Evolutionary conservation across 2,329 filamentous ascomycete genomes (phyloP).

Genomic region (Xylariaceae sp.): DNA sequence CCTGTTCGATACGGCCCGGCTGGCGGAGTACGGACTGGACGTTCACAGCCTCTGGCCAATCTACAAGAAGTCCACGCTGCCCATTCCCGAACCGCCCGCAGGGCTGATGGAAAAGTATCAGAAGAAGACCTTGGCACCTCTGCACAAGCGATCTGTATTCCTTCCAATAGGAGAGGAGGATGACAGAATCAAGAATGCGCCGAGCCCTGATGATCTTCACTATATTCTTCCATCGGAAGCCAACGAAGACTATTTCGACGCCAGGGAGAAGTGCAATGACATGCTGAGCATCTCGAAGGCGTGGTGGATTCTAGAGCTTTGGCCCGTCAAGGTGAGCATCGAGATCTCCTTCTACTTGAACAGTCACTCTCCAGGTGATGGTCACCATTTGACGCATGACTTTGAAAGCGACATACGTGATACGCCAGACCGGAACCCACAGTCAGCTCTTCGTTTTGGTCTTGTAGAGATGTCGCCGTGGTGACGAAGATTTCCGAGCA

Average conservation of each 20-base stretch:
- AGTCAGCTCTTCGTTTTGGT: no score
- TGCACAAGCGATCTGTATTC: constrained; percentile 7
- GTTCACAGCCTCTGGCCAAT: constrained; percentile 7
- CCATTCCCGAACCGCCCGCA: neutral
- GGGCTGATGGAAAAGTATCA: constrained; percentile 7
- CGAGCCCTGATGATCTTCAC: constrained; percentile 5
- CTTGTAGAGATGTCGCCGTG: no score
- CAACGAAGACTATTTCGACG: constrained; percentile 10
- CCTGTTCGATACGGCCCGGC: constrained; percentile 6
- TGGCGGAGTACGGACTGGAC: constrained; percentile 9
- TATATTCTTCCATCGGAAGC: constrained; percentile 10
- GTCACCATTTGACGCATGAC: no score
- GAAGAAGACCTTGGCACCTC: constrained; percentile 5
- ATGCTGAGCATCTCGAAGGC: constrained; percentile 5
- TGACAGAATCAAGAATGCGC: constrained; percentile 6
- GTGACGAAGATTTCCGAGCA: no score
- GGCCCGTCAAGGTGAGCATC: constrained; percentile 5
- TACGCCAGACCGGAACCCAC: no score
- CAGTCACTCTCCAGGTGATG: no score
- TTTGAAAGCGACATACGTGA: no score
- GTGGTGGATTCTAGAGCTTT: constrained; percentile 12
- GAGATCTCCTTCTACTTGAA: no score
- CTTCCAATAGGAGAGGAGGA: constrained; percentile 7
- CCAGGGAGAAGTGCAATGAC: constrained; percentile 7
- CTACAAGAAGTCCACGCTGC: constrained; percentile 1